Percentiles rank a stretch among this genome's conserved stretches.
phyloP scores from a whole-genome alignment of 2,329 filamentous ascomycete species.

The Lachnellula suecica region DNA sequence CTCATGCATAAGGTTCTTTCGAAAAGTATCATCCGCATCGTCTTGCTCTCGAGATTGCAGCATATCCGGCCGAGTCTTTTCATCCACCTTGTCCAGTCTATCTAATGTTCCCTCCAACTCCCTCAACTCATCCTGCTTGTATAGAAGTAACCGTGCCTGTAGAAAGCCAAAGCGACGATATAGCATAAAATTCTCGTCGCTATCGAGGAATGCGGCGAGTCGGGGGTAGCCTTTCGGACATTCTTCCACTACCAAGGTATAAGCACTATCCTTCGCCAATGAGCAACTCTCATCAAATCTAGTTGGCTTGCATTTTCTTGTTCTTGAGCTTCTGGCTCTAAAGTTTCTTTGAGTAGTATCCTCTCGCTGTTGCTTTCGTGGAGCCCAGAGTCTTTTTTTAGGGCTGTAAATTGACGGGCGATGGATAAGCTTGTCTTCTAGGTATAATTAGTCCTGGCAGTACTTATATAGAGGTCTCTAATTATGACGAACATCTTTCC shows the following conservation, averaged over 20 bases:
- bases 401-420: too few relatives aligned
- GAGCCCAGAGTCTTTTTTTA: too few relatives aligned
- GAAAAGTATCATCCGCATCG: not conserved
- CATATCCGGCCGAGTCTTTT: not conserved
- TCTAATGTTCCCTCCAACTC: slow-evolving; percentile 5
- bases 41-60: slow-evolving; percentile 9
- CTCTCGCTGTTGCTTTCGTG: not conserved
- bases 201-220: slow-evolving; percentile 37
- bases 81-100: slow-evolving; percentile 1
- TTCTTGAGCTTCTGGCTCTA: not conserved
- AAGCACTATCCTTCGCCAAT: not conserved
- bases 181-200: slow-evolving; percentile 38
- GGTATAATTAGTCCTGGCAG: too few relatives aligned
- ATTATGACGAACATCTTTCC: too few relatives aligned
- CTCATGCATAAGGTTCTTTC: slow-evolving; percentile 5
- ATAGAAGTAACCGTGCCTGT: slow-evolving; percentile 33
- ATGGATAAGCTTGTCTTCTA: too few relatives aligned
- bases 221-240: slow-evolving; percentile 34
- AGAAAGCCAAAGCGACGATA: slow-evolving; percentile 40
- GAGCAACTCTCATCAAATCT: not conserved
- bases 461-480: too few relatives aligned
- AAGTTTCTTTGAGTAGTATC: not conserved
- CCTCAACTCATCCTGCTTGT: slow-evolving; percentile 11
- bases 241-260: not conserved
- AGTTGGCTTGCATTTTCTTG: not conserved